phyloP scores from a whole-genome alignment of 1,139 yeast species.

The Geotrichum australiense region DNA sequence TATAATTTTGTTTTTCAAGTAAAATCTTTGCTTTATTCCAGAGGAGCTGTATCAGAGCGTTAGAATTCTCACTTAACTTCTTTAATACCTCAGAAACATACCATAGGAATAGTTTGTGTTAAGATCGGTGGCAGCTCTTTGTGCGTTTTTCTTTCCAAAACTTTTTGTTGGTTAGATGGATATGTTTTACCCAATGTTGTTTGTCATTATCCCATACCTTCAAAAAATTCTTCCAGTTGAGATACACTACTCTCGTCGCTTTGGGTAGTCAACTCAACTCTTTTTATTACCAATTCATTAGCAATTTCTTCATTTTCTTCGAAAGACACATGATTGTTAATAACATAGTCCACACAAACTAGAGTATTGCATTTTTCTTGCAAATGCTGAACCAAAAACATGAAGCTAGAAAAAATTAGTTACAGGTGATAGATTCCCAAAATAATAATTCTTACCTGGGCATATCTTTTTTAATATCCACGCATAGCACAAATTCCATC shows the following conservation, averaged over 20 bases:
- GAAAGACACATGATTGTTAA: conserved; percentile 13
- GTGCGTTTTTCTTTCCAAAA: conserved; percentile 15
- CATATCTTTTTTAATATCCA: conserved; percentile 15
- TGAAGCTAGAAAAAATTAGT: conserved; percentile 9
- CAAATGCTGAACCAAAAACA: conserved; percentile 18
- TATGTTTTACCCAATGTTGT: not conserved
- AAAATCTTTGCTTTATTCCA: conserved; percentile 15
- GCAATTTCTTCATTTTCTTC: conserved; percentile 12
- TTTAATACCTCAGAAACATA: not conserved
- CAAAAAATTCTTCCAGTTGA: conserved; percentile 16
- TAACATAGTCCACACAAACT: conserved; percentile 16
- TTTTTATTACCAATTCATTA: conserved; percentile 9
- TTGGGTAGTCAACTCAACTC: conserved; percentile 16
- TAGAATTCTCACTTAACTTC: no score
- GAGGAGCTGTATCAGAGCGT: conserved; percentile 11
- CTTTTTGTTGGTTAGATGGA: conserved; percentile 4
- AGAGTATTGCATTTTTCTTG: conserved; percentile 16
- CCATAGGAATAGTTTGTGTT: conserved; percentile 15
- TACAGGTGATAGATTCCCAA: not conserved
- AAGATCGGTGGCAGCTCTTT: conserved; percentile 8
- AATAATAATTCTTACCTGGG: conserved; percentile 8
- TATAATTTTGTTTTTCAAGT: conserved; percentile 2
- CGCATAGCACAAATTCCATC: conserved; percentile 18
- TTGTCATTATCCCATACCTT: conserved; percentile 1
- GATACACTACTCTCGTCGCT: conserved; percentile 1